phyloP scores from a whole-genome alignment of 2,329 filamentous ascomycete genomes.

The Fusarium pininemorale region DNA sequence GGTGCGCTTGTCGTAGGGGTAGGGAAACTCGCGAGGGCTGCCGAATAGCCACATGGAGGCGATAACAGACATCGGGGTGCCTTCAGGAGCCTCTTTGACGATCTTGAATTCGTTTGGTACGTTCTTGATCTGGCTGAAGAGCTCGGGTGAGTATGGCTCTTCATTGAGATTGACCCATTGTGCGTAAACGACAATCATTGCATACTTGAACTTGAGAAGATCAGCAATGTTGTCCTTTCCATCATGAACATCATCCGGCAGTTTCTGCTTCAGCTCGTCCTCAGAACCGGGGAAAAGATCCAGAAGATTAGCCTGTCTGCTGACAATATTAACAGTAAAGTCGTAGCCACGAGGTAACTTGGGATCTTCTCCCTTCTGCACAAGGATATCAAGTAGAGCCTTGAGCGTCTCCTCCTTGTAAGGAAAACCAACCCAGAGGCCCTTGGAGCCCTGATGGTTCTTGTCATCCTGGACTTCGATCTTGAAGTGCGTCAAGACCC shows the following conservation, averaged over 20 bases:
- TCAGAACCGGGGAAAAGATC: not conserved
- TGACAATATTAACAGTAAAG: not conserved
- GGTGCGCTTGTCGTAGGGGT: conserved; percentile 58
- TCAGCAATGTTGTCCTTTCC: not conserved
- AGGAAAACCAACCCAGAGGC: not conserved
- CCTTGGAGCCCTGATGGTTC: not conserved
- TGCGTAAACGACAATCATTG: not conserved
- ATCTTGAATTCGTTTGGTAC: not conserved
- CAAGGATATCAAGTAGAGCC: not conserved
- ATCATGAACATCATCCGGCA: conserved; percentile 11
- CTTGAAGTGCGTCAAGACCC: conserved; percentile 45
- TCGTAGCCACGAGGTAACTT: not conserved
- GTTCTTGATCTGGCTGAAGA: not conserved
- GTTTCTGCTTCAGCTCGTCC: not conserved
- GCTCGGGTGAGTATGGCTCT: not conserved
- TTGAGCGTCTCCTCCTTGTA: not conserved
- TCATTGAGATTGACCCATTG: not conserved
- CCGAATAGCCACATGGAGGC: conserved; percentile 53
- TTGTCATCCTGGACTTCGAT: not conserved
- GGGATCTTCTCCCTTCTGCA: not conserved
- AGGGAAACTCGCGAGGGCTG: conserved; percentile 55
- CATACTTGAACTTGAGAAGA: not conserved
- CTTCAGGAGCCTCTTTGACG: not conserved
- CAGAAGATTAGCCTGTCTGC: not conserved
- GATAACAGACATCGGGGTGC: not conserved